Base-by-base conservation (phyloP, 2,329 filamentous ascomycete species). In the Fusarium beomiforme region DNA sequence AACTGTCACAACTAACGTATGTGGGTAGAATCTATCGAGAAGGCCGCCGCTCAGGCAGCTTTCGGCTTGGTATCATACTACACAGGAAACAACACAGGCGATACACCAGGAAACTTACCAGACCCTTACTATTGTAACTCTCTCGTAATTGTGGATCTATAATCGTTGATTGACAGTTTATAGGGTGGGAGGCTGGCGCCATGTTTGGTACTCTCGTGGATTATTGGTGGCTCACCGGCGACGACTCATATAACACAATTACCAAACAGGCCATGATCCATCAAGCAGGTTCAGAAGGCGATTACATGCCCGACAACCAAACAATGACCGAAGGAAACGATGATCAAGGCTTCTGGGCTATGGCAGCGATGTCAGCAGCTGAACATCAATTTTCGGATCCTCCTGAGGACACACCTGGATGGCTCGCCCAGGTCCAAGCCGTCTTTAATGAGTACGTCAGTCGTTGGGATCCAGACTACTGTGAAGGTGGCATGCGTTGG, bases 261-360 rank as follows among this genome's bases (percentile, higher is more conserved):
- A 87, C 87, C 3, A 84, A 81, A 21, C 84, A 91, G 75, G 90
- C 86, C 3, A 76, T 93, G 74, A 74, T 88, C 11, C 88, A 90
- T 75, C 91, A 92, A 77, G 85, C 83, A 36, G 88, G 89, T 41
- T 80, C 85, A n/a, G 85, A 88, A 67, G 76, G 79, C 16, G 88
- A 92, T 77, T 92, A 86, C 77, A 91, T 92, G 89, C 91, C 91
- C 6, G 76, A 79, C n/a, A 91, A 91, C 79, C 89, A 91, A 79
- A 90, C 88, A 10, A 80, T 83, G 50, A 86, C 85, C 4, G 80
- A 87, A 67, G 91, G 91, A 70, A 93, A 93, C 80, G 92, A 94
- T 70, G 92, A 93, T 74, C 92, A 93, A 79, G 91, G 92, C 9
- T 95, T 96, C 81, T 97, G 93, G 93, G 92, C 88, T n/a, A 87